phyloP scores from a whole-genome alignment of 176 grass and related monocot genomes.

The Musa schizocarpa region DNA sequence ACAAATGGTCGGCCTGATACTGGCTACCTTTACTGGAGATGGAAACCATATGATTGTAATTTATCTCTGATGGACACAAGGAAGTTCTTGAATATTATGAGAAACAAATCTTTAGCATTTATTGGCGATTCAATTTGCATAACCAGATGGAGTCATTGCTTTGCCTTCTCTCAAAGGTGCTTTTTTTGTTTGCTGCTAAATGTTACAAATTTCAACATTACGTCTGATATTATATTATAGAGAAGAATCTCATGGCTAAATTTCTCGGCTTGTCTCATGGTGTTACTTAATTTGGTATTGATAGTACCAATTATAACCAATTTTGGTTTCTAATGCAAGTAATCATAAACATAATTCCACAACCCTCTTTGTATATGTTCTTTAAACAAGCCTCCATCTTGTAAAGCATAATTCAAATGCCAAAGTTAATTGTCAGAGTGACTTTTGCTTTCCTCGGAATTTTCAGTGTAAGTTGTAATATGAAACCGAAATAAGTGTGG shows the following conservation, averaged over 20 bases:
- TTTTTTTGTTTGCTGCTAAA: background rate
- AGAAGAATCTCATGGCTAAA: no score
- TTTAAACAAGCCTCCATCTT: background rate
- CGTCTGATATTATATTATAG: no score
- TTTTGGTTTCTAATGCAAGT: background rate
- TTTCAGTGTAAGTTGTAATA: no score
- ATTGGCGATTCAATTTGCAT: constrained; percentile 18
- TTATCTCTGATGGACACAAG: background rate
- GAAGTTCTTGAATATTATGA: constrained; percentile 14
- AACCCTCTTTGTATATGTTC: background rate
- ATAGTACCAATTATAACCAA: no score
- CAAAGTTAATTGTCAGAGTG: background rate
- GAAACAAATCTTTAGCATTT: constrained; percentile 7
- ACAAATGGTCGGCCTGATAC: constrained; percentile 12
- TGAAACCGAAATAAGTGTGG: background rate
- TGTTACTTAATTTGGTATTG: no score
- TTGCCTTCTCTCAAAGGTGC: constrained; percentile 19
- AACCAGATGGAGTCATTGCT: constrained; percentile 23
- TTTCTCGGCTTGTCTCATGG: no score
- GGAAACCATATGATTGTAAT: constrained; percentile 17
- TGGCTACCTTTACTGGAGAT: constrained; percentile 20
- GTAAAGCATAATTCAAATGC: background rate
- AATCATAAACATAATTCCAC: background rate
- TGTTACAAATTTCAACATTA: no score
- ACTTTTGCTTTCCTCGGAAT: no score